phyloP scores from a whole-genome alignment of 805 yeast species.

The Wickerhamomyces canadensis region DNA sequence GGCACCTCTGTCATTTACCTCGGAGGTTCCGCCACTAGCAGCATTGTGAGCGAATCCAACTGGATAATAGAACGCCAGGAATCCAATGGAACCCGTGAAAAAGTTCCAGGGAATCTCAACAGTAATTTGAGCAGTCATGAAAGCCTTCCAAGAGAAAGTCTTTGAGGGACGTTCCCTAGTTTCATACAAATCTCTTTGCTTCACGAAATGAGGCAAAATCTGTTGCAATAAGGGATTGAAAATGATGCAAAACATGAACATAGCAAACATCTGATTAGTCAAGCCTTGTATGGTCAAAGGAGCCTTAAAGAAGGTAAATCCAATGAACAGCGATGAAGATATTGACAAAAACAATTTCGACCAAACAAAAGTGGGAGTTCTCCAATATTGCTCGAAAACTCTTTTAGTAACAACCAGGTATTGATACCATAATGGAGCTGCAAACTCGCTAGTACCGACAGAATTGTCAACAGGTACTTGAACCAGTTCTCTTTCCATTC shows the following conservation, averaged over 20 bases:
- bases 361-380: slow-evolving; percentile 61
- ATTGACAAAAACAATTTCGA: slow-evolving; percentile 50
- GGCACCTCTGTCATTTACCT: slow-evolving; percentile 51
- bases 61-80: slow-evolving; percentile 67
- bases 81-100: slow-evolving; percentile 56
- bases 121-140: slow-evolving; percentile 53
- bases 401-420: slow-evolving; percentile 43
- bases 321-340: slow-evolving; percentile 58
- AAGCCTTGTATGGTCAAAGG: slow-evolving; percentile 57
- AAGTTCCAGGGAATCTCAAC: slow-evolving; percentile 66
- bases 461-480: slow-evolving; percentile 17
- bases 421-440: slow-evolving; percentile 38
- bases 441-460: slow-evolving; percentile 32
- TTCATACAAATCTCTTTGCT: slow-evolving; percentile 63
- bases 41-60: slow-evolving; percentile 63
- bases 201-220: slow-evolving; percentile 53
- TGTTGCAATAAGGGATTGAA: slow-evolving; percentile 57
- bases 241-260: slow-evolving; percentile 61
- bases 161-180: slow-evolving; percentile 71
- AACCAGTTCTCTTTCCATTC: slow-evolving; percentile 33
- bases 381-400: slow-evolving; percentile 60
- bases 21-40: slow-evolving; percentile 44
- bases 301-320: slow-evolving; percentile 71
- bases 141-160: slow-evolving; percentile 62
- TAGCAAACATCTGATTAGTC: slow-evolving; percentile 77